Evolutionary conservation across 306 rosid species (phyloP).

Genomic region (Lablab purpureus): DNA sequence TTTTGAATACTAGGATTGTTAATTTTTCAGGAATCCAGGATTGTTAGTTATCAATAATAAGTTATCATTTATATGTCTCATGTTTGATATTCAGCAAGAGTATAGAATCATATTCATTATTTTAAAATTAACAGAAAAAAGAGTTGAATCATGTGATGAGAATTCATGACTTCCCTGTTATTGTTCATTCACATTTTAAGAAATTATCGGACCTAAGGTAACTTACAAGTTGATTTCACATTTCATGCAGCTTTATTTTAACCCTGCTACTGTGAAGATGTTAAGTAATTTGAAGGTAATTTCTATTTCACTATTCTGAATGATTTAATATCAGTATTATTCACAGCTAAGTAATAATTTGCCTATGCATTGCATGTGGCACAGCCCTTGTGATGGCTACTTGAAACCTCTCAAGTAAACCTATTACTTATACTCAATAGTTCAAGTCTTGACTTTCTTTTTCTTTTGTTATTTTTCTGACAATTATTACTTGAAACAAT

Average conservation of each 20-base stretch:
- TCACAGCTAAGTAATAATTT: constrained; percentile 37
- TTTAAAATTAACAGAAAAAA: constrained; percentile 19
- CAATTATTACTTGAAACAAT: constrained; percentile 29
- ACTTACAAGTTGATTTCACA: constrained; percentile 46
- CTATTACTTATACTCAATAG: neutral
- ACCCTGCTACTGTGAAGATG: constrained; percentile 99
- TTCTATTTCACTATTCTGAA: constrained; percentile 35
- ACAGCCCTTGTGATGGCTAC: constrained; percentile 34
- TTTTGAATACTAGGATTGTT: constrained; percentile 28
- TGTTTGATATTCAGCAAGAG: neutral
- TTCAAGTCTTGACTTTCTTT: constrained; percentile 19
- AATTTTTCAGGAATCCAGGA: constrained; percentile 3
- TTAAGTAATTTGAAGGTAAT: constrained; percentile 97
- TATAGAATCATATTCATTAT: neutral
- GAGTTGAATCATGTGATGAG: constrained; percentile 15
- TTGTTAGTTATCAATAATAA: constrained; percentile 10
- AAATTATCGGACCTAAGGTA: constrained; percentile 26
- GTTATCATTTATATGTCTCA: neutral
- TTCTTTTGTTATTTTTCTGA: constrained; percentile 6
- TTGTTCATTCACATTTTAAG: neutral
- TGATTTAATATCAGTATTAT: constrained; percentile 25
- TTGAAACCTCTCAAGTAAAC: constrained; percentile 20
- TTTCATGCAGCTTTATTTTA: constrained; percentile 90
- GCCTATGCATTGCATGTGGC: constrained; percentile 41
- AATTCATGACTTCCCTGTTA: neutral